Base-by-base conservation (phyloP, 176 grass and related monocot species). In the Chloris gayana region DNA sequence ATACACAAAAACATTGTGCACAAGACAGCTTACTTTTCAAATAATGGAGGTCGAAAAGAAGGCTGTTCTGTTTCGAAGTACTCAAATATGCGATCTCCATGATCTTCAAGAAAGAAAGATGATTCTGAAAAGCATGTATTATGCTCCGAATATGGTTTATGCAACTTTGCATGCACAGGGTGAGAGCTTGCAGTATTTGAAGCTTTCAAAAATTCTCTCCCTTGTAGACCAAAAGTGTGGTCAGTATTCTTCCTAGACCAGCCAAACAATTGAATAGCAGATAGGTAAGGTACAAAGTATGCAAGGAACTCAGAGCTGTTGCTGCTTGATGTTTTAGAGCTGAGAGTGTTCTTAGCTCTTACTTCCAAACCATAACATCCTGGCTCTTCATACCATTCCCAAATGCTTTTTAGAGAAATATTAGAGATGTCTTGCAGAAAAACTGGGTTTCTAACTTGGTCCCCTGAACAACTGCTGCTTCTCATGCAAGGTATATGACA, bases 351-450 rank as follows among this genome's bases (percentile, higher is more conserved):
- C 60, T 73, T 73, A 77, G 64, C 87, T 83, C 80, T 93, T 77
- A 89, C 87, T 84, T 87, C 84, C 87, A 93, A 79, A 19, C 91
- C 91, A 87, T 89, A 93, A 77, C 91, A 93, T 35, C 91, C 91
- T 84, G 87, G 91, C 75, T 93, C 91, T 93, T 93, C 87, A 46
- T 93, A 93, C 91, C 91, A 93, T 58, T 93, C 80, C 87, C 91
- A 93, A 53, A 93, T 69, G 17, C 58, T 86, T 47, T 69, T 84
- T 67, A 93, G 72, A 67, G 82, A 78, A 58, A 87, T 42, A 64
- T 78, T 85, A 59, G 84, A 76, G 17, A 79, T 53, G 72, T 85
- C 64, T 31, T 93, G 87, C 76, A 34, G 70, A 82, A 29, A 89
- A 71, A 67, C 42, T 61, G 73, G 68, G 38, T 64, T 31, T 24